Evolutionary conservation across 2,329 filamentous ascomycete genomes (phyloP), one percentile per base, ranked within the genome.

Genomic region (Nemania sp.): DNA sequence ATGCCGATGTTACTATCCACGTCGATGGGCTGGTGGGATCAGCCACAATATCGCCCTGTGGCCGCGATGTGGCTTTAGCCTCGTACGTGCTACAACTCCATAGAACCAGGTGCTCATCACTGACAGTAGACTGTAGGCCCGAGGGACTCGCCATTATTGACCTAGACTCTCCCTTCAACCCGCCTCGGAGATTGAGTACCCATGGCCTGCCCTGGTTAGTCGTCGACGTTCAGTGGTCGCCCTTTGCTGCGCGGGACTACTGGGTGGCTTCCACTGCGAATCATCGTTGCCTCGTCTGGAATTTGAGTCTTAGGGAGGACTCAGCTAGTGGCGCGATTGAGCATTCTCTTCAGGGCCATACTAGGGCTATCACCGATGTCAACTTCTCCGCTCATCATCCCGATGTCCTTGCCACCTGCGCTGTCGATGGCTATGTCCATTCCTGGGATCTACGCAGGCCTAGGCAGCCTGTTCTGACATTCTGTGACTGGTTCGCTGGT

Each of bases 241-340:
- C 95, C 0, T 97, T 98, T 78, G 92, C 94, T 13, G 89, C 88
- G 22, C 89, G 94, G 55, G 93, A 97, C 78, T 94, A 94, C 75
- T 98, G 95, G 94, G 92, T 98, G 20, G 93, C 93, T 41, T 97
- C 93, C 67, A 97, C 94, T 0, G 95, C 94, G 20, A 98, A 98
- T 78, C 94, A 98, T 79, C 93, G 96, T 73, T 96, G 94, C 22
- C 84, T 98, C 58, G 93, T 98, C 22, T 98, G 94, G 94, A 98
- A 98, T 78, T 84, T 98, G 68, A 93, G 92, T 72, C 86, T 93
- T 78, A 87, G 89, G 67, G 90, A 93, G 73, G 92, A 95, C 73
- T 92, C 92, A 0, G 82, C 83, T 27, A 85, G 86, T 6, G 88
- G 88, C 2, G 88, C 89, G 47, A 94, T 98, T 70, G 93, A 98